phyloP scores from a whole-genome alignment of 225 moss, liverwort and hornwort genomes.

The Sphagnum contortum region DNA sequence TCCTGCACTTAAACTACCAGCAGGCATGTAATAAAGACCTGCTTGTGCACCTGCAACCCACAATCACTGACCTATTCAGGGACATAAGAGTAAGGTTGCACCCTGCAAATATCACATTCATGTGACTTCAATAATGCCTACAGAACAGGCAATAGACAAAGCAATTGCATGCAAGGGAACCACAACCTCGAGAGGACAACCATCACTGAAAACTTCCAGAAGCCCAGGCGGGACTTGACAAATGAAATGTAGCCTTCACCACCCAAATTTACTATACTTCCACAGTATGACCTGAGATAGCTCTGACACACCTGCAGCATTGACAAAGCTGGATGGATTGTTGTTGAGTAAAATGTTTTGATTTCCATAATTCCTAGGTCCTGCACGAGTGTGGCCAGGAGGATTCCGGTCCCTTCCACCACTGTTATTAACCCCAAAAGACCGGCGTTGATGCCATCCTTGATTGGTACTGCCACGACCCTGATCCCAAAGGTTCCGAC shows the following conservation, averaged over 20 bases:
- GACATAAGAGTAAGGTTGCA: no score
- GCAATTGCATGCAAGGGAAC: no score
- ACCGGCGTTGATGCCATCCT: conserved; percentile 60
- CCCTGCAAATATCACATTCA: no score
- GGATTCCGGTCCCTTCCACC: conserved; percentile 21
- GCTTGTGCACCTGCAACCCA: conserved; percentile 13
- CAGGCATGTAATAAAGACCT: conserved; percentile 71
- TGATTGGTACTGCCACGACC: conserved; percentile 49
- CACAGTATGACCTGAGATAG: neutral
- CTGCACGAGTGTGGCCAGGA: conserved; percentile 56
- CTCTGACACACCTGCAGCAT: conserved; percentile 57
- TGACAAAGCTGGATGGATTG: conserved; percentile 61
- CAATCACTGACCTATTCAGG: no score
- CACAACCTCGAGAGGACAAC: no score
- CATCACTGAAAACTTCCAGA: no score
- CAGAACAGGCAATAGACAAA: no score
- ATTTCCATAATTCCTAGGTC: conserved; percentile 61
- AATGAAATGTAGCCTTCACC: no score
- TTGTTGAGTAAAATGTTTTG: conserved; percentile 42
- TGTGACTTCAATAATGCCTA: no score
- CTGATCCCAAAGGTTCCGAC: conserved; percentile 67
- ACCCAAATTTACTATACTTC: no score
- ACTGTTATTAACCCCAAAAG: conserved; percentile 47
- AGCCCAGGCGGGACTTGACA: no score
- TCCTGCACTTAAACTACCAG: conserved; percentile 51